Evolutionary conservation across 306 rosid genomes (phyloP).

Genomic region (Calophaca sinica): DNA sequence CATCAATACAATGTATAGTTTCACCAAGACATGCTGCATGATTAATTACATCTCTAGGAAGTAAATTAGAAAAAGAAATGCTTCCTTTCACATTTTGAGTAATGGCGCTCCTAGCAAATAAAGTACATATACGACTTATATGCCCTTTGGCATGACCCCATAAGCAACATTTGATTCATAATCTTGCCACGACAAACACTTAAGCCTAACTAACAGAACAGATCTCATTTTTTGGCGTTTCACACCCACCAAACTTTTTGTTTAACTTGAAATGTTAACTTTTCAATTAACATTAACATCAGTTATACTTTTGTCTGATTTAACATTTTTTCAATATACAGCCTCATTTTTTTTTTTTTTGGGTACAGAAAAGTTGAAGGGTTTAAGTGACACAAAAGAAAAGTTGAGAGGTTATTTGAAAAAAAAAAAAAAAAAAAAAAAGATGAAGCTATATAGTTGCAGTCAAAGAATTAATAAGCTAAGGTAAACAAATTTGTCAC

Average conservation of each 20-base stretch:
- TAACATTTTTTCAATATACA: neutral
- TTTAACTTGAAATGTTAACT: neutral
- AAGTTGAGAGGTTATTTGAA: neutral
- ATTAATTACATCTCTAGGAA: conserved; percentile 33
- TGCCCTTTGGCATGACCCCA: conserved; percentile 19
- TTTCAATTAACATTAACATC: neutral
- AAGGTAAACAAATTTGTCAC: neutral
- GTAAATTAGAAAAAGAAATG: neutral
- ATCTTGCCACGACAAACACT: conserved; percentile 1
- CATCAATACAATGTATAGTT: conserved; percentile 23
- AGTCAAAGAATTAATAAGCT: conserved; percentile 5
- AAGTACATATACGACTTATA: neutral
- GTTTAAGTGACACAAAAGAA: neutral
- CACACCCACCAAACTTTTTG: neutral
- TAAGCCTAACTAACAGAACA: neutral
- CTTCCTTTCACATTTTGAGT: neutral
- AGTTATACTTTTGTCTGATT: neutral
- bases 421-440: neutral
- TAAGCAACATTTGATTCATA: conserved; percentile 6
- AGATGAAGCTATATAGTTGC: neutral
- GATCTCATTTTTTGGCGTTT: neutral
- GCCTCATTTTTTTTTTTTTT: neutral
- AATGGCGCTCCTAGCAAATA: neutral
- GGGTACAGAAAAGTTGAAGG: neutral
- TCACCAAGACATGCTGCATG: conserved; percentile 18